Base-by-base conservation (phyloP, 106 monocot genomes). In the Agapanthus africanus region DNA sequence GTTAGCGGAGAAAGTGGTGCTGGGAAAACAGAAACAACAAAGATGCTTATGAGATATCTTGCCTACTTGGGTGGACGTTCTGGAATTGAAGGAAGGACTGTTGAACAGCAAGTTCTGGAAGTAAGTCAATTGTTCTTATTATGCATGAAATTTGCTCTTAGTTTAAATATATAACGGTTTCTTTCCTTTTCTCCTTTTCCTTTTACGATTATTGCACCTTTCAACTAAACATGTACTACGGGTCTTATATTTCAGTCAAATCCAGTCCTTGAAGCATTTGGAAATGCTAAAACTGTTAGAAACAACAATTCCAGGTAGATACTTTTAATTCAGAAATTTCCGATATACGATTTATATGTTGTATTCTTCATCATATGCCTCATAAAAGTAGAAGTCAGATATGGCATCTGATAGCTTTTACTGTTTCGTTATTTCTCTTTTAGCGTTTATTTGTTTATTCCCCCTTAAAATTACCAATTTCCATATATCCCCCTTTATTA, bases 1-100 rank as follows among this genome's bases (percentile, higher is more conserved):
- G 93, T 93, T 35, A 93, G 89, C 71, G 92, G 92, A 71, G 92
- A 93, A 85, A 93, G 92, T 88, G 92, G 92, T 76, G 92, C 92
- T 70, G 92, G 92, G 52, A 93, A 93, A 79, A 93, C 92, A 7
- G 92, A 93, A 74, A 88, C 85, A 54, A 93, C 92, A 52, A 93
- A 93, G 73, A 83, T 90, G 90, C 86, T 90, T 71, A 90, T 90
- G 90, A 78, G 90, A 76, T 90, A 86, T 78, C 85, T 90, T 71
- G 90, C 90, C 16, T 76, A 80, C 71, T 75, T 90, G 75, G 90
- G 90, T 46, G 90, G 92, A 34, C 74, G 88, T 23, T 78, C 85
- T 47, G 88, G 70, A 57, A 72, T 73, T 41, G 92, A 88, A 83
- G 92, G 88, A 31, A 72, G 92, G 51, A 88, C 92, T 2, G 90